Percentiles rank a stretch among this genome's conserved stretches.
Evolutionary conservation across 208 protist species (phyloP).

Genomic region (Leishmania amazonensis): DNA sequence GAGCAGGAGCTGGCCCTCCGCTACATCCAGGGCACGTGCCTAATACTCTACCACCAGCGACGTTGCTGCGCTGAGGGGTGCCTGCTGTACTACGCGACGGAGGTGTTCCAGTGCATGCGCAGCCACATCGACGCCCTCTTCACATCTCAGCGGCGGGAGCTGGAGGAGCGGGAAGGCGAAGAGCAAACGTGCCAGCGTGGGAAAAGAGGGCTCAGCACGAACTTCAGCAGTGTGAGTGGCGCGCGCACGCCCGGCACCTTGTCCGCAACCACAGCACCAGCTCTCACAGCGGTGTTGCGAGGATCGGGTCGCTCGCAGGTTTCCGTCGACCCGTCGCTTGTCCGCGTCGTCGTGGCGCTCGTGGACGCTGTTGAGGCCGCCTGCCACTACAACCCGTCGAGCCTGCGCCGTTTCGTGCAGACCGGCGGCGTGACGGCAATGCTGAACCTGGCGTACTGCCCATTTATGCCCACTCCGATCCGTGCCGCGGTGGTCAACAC

Average conservation of each 20-base stretch:
- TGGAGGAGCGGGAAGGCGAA: constrained; percentile 13
- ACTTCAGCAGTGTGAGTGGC: not conserved
- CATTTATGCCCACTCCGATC: constrained; percentile 66
- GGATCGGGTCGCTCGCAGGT: constrained; percentile 27
- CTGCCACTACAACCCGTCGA: constrained; percentile 86
- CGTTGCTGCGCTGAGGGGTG: constrained; percentile 65
- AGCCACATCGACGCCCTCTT: constrained; percentile 78
- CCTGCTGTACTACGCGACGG: constrained; percentile 78
- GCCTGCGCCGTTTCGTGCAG: constrained; percentile 76
- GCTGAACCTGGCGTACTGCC: constrained; percentile 73
- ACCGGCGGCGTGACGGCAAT: constrained; percentile 68
- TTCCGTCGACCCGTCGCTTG: constrained; percentile 41
- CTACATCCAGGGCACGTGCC: constrained; percentile 77
- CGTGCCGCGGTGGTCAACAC: constrained; percentile 75
- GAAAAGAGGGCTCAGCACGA: constrained; percentile 16
- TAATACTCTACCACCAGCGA: constrained; percentile 77
- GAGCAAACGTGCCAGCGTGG: constrained; percentile 10
- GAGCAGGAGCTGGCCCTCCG: constrained; percentile 87
- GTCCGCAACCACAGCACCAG: constrained; percentile 7
- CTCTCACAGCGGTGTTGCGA: constrained; percentile 11
- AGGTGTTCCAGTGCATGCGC: constrained; percentile 81
- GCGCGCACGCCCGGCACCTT: not conserved
- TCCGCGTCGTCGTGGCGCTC: constrained; percentile 63
- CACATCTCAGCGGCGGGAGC: constrained; percentile 38
- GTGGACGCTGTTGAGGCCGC: constrained; percentile 82